Base-by-base conservation (phyloP, 148 eudicot genomes). In the Cornus florida region DNA sequence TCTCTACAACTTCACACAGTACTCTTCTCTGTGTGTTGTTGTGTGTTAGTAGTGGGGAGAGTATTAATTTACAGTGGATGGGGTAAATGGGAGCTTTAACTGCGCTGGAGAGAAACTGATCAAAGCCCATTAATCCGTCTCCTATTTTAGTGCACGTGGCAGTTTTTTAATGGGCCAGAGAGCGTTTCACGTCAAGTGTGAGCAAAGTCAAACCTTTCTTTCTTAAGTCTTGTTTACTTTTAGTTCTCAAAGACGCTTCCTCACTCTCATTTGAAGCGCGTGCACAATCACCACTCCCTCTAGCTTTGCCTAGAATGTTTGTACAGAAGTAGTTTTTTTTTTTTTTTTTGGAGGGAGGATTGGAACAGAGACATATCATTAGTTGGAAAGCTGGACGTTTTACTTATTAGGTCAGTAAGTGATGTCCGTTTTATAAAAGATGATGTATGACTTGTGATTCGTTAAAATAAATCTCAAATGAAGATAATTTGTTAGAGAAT, bases 191-290 rank as follows among this genome's bases (percentile, higher is more conserved):
- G 62, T 74, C 10, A 11, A 38, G 11, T 6, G 69, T 23, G 16
- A 31, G 6, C 75, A 86, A 88, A 88, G 91, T 88, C 91, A 88
- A 88, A 83, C 82, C 31, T 78, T 72, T 28, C 35, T 57, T 67
- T 50, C 68, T 69, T 43, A 43, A 4, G 8, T 41, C 6, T 22
- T 3, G 7, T 2, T 10, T 5, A 3, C 19, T 43, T 43, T 43
- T 43, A 5, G 4, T 43, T 5, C 46, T 13, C 38, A 10, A 13
- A 57, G 1, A 62, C 10, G 10, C 66, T 62, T 19, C 1, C 6
- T 23, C 57, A 41, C 24, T 39, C 78, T 22, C 83, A 39, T 9
- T 0, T 22, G 12, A 1, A 0, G 60, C 82, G 35, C 82, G 84
- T 85, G 79, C 19, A 6, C 9, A 62, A 62, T 19, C 6, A 17